Percentiles rank a stretch among this genome's conserved stretches.
These are phyloP conservation scores for Pseudohalonectria lignicola DNA, from an alignment of 2,329 filamentous ascomycete genomes.

Conservation along the genomic window DNA sequence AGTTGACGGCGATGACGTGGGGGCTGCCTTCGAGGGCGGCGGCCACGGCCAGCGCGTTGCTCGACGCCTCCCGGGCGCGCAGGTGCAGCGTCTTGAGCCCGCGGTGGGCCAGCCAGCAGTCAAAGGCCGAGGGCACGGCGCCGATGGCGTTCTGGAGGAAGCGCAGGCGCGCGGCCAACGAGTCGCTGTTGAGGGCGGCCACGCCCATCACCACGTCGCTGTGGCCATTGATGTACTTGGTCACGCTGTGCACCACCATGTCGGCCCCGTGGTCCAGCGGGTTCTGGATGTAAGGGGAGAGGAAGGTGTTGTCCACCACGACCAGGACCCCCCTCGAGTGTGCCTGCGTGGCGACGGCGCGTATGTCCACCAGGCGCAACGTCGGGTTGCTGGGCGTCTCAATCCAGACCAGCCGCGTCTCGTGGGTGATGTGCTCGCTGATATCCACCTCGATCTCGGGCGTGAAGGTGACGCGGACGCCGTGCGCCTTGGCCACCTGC, in stretches of 20 bases:
- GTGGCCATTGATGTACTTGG: slow-evolving; percentile 99
- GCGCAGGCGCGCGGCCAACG: slow-evolving; percentile 62
- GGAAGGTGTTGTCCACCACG: slow-evolving; percentile 98
- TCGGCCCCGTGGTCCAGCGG: slow-evolving; percentile 91
- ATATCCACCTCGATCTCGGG: slow-evolving; percentile 87
- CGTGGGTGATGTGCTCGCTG: slow-evolving; percentile 67
- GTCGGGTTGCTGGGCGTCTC: slow-evolving; percentile 94
- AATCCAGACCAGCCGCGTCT: slow-evolving; percentile 96
- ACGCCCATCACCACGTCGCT: slow-evolving; percentile 96
- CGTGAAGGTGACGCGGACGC: slow-evolving; percentile 89
- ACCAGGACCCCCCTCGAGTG: slow-evolving; percentile 85
- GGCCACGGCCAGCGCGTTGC: slow-evolving; percentile 72
- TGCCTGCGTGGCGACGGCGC: slow-evolving; percentile 69
- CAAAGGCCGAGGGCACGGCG: slow-evolving; percentile 87
- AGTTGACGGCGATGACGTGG: slow-evolving; percentile 84
- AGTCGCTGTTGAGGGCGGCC: slow-evolving; percentile 84
- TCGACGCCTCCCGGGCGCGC: slow-evolving; percentile 72
- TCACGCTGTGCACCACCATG: slow-evolving; percentile 93
- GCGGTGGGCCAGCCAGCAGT: slow-evolving; percentile 95
- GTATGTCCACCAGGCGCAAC: slow-evolving; percentile 83
- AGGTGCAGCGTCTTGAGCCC: slow-evolving; percentile 95
- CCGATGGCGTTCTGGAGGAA: slow-evolving; percentile 98
- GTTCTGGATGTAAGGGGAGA: slow-evolving; percentile 94
- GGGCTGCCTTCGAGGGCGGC: slow-evolving; percentile 66
- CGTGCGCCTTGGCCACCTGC: slow-evolving; percentile 88